Base-by-base conservation (phyloP, 305 asterid species). In the Petunia hybrid region DNA sequence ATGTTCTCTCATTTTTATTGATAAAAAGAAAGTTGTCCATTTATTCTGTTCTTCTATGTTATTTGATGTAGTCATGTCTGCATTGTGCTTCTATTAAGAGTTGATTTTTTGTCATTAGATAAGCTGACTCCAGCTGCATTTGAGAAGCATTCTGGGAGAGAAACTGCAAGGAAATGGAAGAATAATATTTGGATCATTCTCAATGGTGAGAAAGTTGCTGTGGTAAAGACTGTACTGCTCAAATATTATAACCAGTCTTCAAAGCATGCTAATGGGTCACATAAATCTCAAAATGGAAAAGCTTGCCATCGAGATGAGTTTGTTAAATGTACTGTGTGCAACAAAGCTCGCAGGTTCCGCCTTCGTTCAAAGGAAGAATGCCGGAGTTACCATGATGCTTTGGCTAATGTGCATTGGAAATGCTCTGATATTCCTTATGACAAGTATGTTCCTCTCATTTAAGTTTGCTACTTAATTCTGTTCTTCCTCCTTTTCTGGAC, bases 401-500 rank as follows among this genome's bases (percentile, higher is more conserved):
- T 89, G 84, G 80, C 78, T 35, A 80, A 87, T 40, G 35, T 16
- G 4, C 64, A 82, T 42, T 94, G 98, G 98, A 93, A 83, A 60
- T 92, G 98, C 86, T 85, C 91, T 4, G 88, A 92, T 89, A 76
- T 89, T 91, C 91, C 92, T 43, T 83, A 76, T 82, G 92, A 84
- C 70, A 87, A 85, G 92, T 89, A 86, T 82, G 91, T 84, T 81
- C 57, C 64, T 78, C 36, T 43, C 3, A 8, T 57, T 81, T 60
- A 57, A 31, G 53, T 80, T 40, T 66, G 76, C 41, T 79, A n/a
- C 59, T 55, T 4, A 22, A 73, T 48, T 71, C 9, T 71, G 3
- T 10, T 51, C 39, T 71, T 71, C 45, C n/a, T 71, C 78, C 55
- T 73, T 51, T 45, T 35, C 35, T 73, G 10, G 63, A 35, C 53